Evolutionary conservation across 768 basidiomycete genomes (phyloP).

Genomic region (Calocera cornea): DNA sequence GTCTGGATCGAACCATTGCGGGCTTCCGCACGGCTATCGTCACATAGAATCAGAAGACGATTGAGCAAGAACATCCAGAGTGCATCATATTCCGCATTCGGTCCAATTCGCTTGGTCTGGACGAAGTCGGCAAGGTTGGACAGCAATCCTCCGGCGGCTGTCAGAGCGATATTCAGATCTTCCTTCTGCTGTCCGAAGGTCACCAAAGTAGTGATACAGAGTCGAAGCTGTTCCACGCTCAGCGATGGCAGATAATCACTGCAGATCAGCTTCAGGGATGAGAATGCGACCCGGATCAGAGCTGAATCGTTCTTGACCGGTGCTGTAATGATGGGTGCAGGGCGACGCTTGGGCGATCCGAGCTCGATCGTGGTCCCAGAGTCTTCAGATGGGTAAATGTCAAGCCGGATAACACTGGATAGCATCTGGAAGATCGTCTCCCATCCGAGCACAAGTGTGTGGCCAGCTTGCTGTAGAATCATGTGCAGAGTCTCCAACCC

Average conservation of each 20-base stretch:
- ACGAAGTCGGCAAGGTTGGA: constrained; percentile 97
- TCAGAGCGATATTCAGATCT: constrained; percentile 92
- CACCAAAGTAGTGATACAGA: constrained; percentile 82
- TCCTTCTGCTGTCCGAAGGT: constrained; percentile 76
- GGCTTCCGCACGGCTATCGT: constrained; percentile 73
- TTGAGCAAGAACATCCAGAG: constrained; percentile 89
- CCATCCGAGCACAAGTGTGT: constrained; percentile 88
- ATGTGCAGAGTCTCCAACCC: constrained; percentile 80
- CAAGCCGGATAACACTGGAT: constrained; percentile 66
- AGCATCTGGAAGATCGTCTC: constrained; percentile 86
- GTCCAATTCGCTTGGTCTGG: constrained; percentile 61
- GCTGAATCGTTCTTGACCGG: constrained; percentile 57
- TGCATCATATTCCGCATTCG: constrained; percentile 54
- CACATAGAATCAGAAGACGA: constrained; percentile 70
- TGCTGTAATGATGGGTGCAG: constrained; percentile 41
- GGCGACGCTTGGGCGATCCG: constrained; percentile 28
- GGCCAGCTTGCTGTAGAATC: constrained; percentile 81
- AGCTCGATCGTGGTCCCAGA: constrained; percentile 31
- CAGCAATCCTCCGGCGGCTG: constrained; percentile 79
- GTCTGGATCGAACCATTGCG: constrained; percentile 91
- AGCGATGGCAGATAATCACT: constrained; percentile 72
- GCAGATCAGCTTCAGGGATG: constrained; percentile 84
- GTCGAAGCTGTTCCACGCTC: constrained; percentile 62
- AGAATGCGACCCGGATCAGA: constrained; percentile 85
- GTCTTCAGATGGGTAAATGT: constrained; percentile 21